Percentiles rank a stretch among this genome's conserved stretches.
These are phyloP conservation scores for Drechmeria coniospora DNA, from an alignment of 2,329 filamentous ascomycete genomes.

Conservation along the genomic window DNA sequence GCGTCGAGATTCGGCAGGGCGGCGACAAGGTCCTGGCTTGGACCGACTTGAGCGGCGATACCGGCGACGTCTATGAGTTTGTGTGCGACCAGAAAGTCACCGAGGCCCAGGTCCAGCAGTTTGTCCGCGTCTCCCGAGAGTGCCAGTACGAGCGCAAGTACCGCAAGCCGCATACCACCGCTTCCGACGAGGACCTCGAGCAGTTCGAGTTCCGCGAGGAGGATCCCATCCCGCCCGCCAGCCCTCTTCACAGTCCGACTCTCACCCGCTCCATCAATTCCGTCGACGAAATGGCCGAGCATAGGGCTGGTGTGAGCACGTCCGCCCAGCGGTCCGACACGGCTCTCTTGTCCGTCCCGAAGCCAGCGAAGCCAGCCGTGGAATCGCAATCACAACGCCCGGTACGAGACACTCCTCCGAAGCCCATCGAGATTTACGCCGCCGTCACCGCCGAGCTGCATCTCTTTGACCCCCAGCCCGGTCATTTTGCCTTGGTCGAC, in stretches of 20 bases:
- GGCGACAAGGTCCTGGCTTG: conserved; percentile 83
- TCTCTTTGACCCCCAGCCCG: conserved; percentile 78
- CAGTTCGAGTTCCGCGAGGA: conserved; percentile 66
- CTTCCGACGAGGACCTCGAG: conserved; percentile 64
- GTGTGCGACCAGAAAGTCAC: conserved; percentile 69
- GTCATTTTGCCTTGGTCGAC: conserved; percentile 73
- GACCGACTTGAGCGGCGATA: conserved; percentile 87
- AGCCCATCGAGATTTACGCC: conserved; percentile 55
- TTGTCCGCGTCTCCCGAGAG: conserved; percentile 70
- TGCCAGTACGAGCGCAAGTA: conserved; percentile 98
- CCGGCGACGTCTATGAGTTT: conserved; percentile 93
- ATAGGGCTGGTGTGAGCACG: conserved; percentile 30
- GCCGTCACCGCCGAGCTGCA: conserved; percentile 75
- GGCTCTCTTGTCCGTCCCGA: conserved; percentile 6
- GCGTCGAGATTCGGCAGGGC: conserved; percentile 64
- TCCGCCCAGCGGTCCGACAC: conserved; percentile 26
- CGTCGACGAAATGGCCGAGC: conserved; percentile 38
- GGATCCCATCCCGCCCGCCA: conserved; percentile 48
- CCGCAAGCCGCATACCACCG: conserved; percentile 61
- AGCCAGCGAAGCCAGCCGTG: neutral
- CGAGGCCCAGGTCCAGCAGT: conserved; percentile 57
- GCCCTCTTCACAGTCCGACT: conserved; percentile 43
- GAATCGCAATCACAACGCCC: neutral
- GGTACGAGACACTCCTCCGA: conserved; percentile 31
- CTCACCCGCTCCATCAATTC: conserved; percentile 39